A percentile compares a stretch with the other conserved stretches of the same genome.
Evolutionary conservation across 441 rosid genomes (phyloP).

Genomic region (Brassica balearica): DNA sequence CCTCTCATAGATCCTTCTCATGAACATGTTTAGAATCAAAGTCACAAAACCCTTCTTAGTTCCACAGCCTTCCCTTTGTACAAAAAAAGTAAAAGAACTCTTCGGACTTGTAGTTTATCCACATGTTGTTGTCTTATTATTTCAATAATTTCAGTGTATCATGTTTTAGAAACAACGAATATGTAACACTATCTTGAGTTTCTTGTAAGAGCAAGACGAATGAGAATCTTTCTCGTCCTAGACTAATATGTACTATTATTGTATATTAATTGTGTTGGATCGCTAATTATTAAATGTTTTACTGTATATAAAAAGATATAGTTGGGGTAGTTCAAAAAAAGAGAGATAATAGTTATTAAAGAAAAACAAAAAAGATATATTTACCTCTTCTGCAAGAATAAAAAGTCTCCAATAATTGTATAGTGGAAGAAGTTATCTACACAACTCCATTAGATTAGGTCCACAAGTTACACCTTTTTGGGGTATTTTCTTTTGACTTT

Average conservation of each 20-base stretch:
- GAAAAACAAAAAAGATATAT: background rate
- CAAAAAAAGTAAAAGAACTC: constrained; percentile 24
- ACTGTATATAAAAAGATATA: background rate
- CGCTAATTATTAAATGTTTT: background rate
- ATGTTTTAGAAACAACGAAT: constrained; percentile 11
- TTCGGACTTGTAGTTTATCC: constrained; percentile 21
- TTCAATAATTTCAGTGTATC: background rate
- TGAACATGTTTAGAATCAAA: constrained; percentile 62
- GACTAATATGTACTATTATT: background rate
- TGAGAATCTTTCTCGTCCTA: background rate
- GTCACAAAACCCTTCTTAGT: background rate
- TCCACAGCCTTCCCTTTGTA: constrained; percentile 35
- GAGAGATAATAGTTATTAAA: no score
- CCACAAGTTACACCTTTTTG: constrained; percentile 36
- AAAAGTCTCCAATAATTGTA: constrained; percentile 9
- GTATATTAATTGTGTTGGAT: background rate
- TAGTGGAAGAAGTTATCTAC: constrained; percentile 35
- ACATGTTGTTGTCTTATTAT: background rate
- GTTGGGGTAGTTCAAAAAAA: no score
- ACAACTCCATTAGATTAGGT: constrained; percentile 39
- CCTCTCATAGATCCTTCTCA: constrained; percentile 55
- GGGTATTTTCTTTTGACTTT: constrained; percentile 22
- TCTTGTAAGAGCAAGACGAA: constrained; percentile 2
- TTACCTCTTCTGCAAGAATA: background rate
- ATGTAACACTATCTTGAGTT: constrained; percentile 6